Percentiles rank a stretch among this genome's conserved stretches.
phyloP scores from a whole-genome alignment of 352 stramenopile genomes.

The Phytophthora palmivora region DNA sequence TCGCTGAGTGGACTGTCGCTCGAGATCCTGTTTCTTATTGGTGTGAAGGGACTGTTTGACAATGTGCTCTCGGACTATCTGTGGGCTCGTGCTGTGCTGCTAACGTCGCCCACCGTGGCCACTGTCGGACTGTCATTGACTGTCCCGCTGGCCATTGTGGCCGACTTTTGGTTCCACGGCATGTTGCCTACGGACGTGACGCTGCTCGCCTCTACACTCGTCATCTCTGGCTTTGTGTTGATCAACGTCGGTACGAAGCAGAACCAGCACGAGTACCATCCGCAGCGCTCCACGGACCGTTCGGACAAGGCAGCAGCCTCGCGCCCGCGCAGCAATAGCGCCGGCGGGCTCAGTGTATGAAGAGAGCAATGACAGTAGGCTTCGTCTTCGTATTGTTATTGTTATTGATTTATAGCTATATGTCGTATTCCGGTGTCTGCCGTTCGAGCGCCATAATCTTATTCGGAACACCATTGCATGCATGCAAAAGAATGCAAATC shows the following conservation, averaged over 20 bases:
- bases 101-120: conserved; percentile 96
- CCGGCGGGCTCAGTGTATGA: conserved; percentile 16
- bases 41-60: conserved; percentile 92
- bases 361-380: neutral
- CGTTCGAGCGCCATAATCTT: too few relatives aligned
- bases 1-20: conserved; percentile 61
- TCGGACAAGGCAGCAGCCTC: conserved; percentile 19
- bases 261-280: conserved; percentile 66
- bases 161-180: conserved; percentile 81
- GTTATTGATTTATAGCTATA: conserved; percentile 11
- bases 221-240: conserved; percentile 78
- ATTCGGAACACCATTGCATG: too few relatives aligned
- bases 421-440: too few relatives aligned
- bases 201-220: conserved; percentile 64
- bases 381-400: neutral
- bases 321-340: conserved; percentile 22
- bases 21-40: conserved; percentile 86
- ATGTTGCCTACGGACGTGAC: conserved; percentile 61
- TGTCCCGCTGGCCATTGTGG: conserved; percentile 95
- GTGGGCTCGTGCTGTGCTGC: conserved; percentile 94
- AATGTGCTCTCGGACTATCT: conserved; percentile 96
- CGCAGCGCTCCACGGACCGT: conserved; percentile 40
- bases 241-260: conserved; percentile 74
- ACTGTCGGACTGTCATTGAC: conserved; percentile 96
- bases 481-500: too few relatives aligned